A percentile compares a stretch with the other conserved stretches of the same genome.
These are phyloP conservation scores for Xylariomycetidae sp. DNA, from an alignment of 2,329 filamentous ascomycete species.

Conservation along the genomic window DNA sequence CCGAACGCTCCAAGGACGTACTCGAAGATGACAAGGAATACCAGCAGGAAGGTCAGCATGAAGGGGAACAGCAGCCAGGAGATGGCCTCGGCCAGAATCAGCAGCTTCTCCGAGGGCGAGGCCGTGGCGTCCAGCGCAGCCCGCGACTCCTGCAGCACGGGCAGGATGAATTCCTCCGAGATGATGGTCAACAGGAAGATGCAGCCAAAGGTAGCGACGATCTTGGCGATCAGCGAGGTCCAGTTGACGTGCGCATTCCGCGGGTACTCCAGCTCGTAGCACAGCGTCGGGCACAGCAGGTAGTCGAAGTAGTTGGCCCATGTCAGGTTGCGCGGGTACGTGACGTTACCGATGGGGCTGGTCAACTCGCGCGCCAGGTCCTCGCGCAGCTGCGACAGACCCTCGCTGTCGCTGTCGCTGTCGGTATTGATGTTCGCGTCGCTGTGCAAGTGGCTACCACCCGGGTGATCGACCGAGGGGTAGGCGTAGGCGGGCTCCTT, in stretches of 20 bases:
- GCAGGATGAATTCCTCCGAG: constrained; percentile 92
- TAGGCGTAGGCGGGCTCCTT: constrained; percentile 71
- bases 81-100: constrained; percentile 85
- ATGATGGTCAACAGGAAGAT: constrained; percentile 90
- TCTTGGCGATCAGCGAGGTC: constrained; percentile 76
- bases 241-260: constrained; percentile 70
- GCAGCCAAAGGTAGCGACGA: constrained; percentile 86
- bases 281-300: constrained; percentile 86
- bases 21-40: constrained; percentile 98
- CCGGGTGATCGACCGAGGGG: constrained; percentile 53
- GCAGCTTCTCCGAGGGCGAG: constrained; percentile 56
- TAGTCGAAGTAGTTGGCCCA: constrained; percentile 79
- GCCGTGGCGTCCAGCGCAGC: constrained; percentile 37
- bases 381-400: constrained; percentile 66
- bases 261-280: constrained; percentile 96
- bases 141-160: constrained; percentile 71
- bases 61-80: constrained; percentile 92
- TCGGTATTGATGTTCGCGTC: constrained; percentile 29
- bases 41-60: constrained; percentile 90
- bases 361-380: constrained; percentile 87
- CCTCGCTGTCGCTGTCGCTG: constrained; percentile 34
- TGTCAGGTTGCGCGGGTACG: constrained; percentile 85
- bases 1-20: constrained; percentile 92
- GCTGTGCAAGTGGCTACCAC: constrained; percentile 26
- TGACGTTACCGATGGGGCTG: constrained; percentile 81